These are phyloP conservation scores for Huntiella omanensis DNA, from an alignment of 2,329 filamentous ascomycete genomes.

Conservation along the genomic window DNA sequence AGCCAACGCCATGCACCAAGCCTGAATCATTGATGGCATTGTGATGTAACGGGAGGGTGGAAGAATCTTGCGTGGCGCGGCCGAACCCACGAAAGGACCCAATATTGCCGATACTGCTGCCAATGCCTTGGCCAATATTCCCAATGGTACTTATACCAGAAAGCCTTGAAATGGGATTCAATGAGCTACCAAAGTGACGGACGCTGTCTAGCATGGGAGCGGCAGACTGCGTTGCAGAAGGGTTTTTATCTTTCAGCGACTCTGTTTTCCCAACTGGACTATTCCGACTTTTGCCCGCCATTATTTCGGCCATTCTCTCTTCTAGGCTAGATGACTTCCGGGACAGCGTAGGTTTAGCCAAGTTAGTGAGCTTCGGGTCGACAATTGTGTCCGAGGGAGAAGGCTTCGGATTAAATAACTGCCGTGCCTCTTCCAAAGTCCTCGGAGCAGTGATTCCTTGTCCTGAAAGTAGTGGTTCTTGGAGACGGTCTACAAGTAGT, in stretches of 20 bases:
- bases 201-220: slow-evolving; percentile 62
- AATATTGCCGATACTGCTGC: slow-evolving; percentile 24
- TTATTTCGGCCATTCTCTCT: slow-evolving; percentile 55
- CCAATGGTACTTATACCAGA: slow-evolving; percentile 23
- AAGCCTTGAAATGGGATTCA: slow-evolving; percentile 63
- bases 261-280: slow-evolving; percentile 29
- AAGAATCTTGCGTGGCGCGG: slow-evolving; percentile 17
- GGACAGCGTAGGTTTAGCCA: slow-evolving; percentile 13
- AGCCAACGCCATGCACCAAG: slow-evolving; percentile 30
- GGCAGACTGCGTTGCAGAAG: slow-evolving; percentile 17
- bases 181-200: slow-evolving; percentile 57
- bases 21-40: slow-evolving; percentile 18
- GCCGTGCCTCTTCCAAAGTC: slow-evolving; percentile 81
- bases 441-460: slow-evolving; percentile 50
- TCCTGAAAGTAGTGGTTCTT: slow-evolving; percentile 33
- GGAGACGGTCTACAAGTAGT: slow-evolving; percentile 74
- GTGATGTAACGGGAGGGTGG: slow-evolving; percentile 17
- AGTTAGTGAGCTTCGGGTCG: slow-evolving; percentile 26
- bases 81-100: slow-evolving; percentile 60
- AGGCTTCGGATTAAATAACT: slow-evolving; percentile 57
- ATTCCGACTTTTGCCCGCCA: slow-evolving; percentile 32
- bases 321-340: slow-evolving; percentile 23
- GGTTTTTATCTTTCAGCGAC: slow-evolving; percentile 41
- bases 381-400: slow-evolving; percentile 19
- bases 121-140: not conserved